Evolutionary conservation across 257 asterid genomes (phyloP).

Genomic region (Jacaranda copaia): DNA sequence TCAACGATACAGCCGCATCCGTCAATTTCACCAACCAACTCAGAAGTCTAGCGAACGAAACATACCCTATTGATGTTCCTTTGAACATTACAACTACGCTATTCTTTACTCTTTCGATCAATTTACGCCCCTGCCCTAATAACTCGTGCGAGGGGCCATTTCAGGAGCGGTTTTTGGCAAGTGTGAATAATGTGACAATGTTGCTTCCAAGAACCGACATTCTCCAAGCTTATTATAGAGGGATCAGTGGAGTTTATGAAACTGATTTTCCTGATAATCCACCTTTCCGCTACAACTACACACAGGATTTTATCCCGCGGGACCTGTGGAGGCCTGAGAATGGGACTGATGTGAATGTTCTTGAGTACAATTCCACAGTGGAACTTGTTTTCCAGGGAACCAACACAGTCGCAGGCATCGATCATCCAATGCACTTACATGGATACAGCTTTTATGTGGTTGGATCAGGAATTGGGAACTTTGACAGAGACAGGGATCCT

Average conservation of each 20-base stretch:
- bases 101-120: conserved; percentile 48
- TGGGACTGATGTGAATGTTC: conserved; percentile 41
- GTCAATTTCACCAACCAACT: conserved; percentile 39
- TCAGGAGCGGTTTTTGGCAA: conserved; percentile 44
- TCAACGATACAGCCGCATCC: conserved; percentile 34
- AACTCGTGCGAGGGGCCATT: conserved; percentile 47
- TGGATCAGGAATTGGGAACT: conserved; percentile 63
- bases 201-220: conserved; percentile 43
- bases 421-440: conserved; percentile 76
- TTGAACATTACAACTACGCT: conserved; percentile 32
- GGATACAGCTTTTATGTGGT: conserved; percentile 69
- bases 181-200: conserved; percentile 57
- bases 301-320: conserved; percentile 35
- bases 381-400: conserved; percentile 66
- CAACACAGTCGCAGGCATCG: conserved; percentile 41
- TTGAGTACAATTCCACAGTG: conserved; percentile 52
- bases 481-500: conserved; percentile 49
- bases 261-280: conserved; percentile 52
- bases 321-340: conserved; percentile 29
- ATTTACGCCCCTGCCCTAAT: conserved; percentile 41
- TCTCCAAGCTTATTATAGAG: conserved; percentile 51
- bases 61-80: conserved; percentile 54
- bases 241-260: conserved; percentile 42
- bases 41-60: conserved; percentile 40
- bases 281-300: conserved; percentile 44